Evolutionary conservation across 192 early-diverging fungal genomes (phyloP).

Genomic region (Dimargaris verticillata): DNA sequence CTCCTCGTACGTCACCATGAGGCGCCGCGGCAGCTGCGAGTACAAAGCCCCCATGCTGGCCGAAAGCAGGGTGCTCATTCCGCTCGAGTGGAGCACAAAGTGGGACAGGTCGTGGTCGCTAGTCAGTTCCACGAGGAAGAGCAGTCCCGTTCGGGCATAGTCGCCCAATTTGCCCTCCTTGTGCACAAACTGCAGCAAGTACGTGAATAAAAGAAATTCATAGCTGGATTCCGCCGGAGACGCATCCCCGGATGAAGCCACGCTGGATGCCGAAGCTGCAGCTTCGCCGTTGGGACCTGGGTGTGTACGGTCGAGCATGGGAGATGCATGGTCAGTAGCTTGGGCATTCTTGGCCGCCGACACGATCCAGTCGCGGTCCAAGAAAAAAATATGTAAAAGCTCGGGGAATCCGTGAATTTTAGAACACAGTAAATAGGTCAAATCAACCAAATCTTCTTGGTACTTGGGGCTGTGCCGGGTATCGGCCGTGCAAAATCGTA

Average conservation of each 20-base stretch:
- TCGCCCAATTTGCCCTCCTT: constrained; percentile 71
- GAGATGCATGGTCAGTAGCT: background rate
- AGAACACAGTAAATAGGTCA: constrained; percentile 59
- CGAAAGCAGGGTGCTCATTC: constrained; percentile 65
- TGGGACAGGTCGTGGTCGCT: constrained; percentile 50
- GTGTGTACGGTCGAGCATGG: background rate
- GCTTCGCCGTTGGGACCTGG: background rate
- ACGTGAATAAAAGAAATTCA: constrained; percentile 78
- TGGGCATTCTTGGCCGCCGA: background rate
- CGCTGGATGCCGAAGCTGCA: background rate
- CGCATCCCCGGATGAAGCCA: constrained; percentile 6
- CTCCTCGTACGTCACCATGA: constrained; percentile 31
- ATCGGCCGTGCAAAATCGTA: constrained; percentile 43
- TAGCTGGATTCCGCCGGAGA: constrained; percentile 30
- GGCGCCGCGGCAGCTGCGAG: constrained; percentile 70
- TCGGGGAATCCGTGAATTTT: constrained; percentile 66
- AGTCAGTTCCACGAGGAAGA: constrained; percentile 69
- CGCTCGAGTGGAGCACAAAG: constrained; percentile 62
- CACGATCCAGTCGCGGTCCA: constrained; percentile 40
- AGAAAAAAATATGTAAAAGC: constrained; percentile 62
- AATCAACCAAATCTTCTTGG: constrained; percentile 45
- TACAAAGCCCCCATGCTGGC: constrained; percentile 79
- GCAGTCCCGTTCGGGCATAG: constrained; percentile 65
- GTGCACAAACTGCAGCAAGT: constrained; percentile 80
- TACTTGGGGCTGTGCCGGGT: constrained; percentile 32